Evolutionary conservation across 176 grass and related monocot species (phyloP), one percentile per base, ranked within the genome.

Genomic region (Aegilops bicornis): DNA sequence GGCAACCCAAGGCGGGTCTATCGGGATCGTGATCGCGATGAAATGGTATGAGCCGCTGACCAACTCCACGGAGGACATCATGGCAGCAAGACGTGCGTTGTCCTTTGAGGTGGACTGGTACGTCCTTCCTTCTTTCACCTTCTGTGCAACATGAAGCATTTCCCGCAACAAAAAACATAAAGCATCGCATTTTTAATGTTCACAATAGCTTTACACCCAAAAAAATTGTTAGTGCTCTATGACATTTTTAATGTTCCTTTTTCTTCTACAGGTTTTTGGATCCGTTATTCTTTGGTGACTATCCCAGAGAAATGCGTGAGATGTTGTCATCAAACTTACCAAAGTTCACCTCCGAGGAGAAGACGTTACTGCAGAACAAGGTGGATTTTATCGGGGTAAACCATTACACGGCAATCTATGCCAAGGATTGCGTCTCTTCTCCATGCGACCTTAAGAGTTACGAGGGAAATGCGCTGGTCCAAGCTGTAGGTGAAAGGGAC

Each of bases 341-440:
- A 3, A 72, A 27, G 6, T 92, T 96, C 65, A 89, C 91, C 52
- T 3, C 58, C 0, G 87, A 91, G 39, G 91, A 93, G 48, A 86
- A 89, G 56, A 63, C n/a, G 29, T 4, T 93, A 33, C 70, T 96
- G 5, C 73, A 24, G 7, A 81, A 66, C 58, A 89, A 81, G 71
- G 6, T 50, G n/a, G 94, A 96, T 62, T 93, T 93, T 23, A 93
- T 93, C 3, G 91, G 91, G 22, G 6, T 93, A n/a, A 96, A 96
- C 36, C 94, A 93, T 5, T 96, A 96, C 7, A 82, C 94, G 0
- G 39, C 76, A 25, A 70, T 65, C n/a, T 96, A 96, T 9, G 78
- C 52, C 4, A 87, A 89, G 76, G 91, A 93, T 16, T 93, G 94
- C 81, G 88, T 91, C 10, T 40, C 27, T 25, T 93, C 94, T 36